Base-by-base conservation (phyloP, 495 filamentous ascomycete genomes). In the Ramalina intermedia region DNA sequence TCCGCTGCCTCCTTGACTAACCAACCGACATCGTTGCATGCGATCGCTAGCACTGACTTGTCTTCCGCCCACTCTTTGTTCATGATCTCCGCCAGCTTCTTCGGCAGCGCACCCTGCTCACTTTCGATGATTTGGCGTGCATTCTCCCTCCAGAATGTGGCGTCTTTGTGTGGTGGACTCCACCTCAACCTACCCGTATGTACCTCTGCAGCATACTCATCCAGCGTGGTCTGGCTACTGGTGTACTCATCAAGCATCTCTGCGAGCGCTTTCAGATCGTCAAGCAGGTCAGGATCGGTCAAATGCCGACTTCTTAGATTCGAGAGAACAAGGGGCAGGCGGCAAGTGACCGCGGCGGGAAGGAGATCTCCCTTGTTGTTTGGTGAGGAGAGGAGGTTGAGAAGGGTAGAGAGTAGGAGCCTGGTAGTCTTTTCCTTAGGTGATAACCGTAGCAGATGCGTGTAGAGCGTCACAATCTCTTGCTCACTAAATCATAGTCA, bases 371-470 rank as follows among this genome's bases (percentile, higher is more conserved):
- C 73, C 46, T 80, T 82, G 66, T 95, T 95, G 29, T 70, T 58
- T n/a, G 67, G 66, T 46, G 64, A 63, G 6, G 68, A 67, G 27
- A 91, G 76, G 37, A 99, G 82, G 64, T 95, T 96, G 58, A 80
- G 71, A 37, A 99, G 73, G 17, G 87, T 94, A 16, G 87, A 87
- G 44, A 96, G 72, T 42, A 94, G 78, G 27, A 99, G 78, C 4
- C 93, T 80, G 0, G 91, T 95, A 0, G 88, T 95, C 69, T 99
- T 99, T 64, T 96, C 91, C 63, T 99, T 99, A 29, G 90, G 88
- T 4, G 91, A 94, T 13, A 94, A 69, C 26, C 87, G 81, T 40
- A 96, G 75, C 36, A 99, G 79, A 35, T 89, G 84, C 18, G 82
- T 87, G 64, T 93, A 95, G 49, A 95, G 79, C 43, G 87, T 78